A percentile compares a stretch with the other conserved stretches of the same genome.
These are phyloP conservation scores for Peronospora belbahrii DNA, from an alignment of 352 stramenopile species.

Conservation along the genomic window DNA sequence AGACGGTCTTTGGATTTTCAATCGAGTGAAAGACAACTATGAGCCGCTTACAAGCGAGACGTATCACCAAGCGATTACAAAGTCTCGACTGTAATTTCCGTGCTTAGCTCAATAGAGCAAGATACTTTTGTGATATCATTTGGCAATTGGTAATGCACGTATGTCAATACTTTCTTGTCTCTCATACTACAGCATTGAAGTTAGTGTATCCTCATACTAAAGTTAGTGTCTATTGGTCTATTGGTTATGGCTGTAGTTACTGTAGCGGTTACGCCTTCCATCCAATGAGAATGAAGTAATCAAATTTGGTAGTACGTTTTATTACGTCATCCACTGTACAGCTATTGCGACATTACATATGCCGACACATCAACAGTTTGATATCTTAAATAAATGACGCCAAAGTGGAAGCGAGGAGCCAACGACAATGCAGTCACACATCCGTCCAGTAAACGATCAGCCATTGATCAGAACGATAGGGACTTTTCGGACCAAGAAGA, in stretches of 20 bases:
- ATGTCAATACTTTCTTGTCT: too few species aligned
- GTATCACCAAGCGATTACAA: conserved; percentile 46
- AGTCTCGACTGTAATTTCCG: conserved; percentile 39
- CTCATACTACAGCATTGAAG: too few species aligned
- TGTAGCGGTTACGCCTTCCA: too few species aligned
- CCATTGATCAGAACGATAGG: not conserved
- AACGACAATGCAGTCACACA: not conserved
- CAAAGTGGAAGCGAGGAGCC: conserved; percentile 6
- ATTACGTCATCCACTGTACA: not conserved
- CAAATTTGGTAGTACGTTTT: too few species aligned
- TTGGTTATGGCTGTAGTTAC: too few species aligned
- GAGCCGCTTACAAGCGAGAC: conserved; percentile 46
- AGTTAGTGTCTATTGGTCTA: too few species aligned
- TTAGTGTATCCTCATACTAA: too few species aligned
- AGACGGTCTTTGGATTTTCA: conserved; percentile 56
- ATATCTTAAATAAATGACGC: conserved; percentile 2
- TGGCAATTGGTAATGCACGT: not conserved
- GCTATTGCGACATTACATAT: not conserved
- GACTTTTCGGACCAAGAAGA: not conserved
- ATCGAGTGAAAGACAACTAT: conserved; percentile 42
- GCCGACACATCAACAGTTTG: not conserved
- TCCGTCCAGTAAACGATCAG: not conserved
- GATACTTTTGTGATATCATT: not conserved
- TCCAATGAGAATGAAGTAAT: too few species aligned
- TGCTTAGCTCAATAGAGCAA: too few species aligned